phyloP scores from a whole-genome alignment of 2,329 filamentous ascomycete genomes.

The Talaromyces sp. region DNA sequence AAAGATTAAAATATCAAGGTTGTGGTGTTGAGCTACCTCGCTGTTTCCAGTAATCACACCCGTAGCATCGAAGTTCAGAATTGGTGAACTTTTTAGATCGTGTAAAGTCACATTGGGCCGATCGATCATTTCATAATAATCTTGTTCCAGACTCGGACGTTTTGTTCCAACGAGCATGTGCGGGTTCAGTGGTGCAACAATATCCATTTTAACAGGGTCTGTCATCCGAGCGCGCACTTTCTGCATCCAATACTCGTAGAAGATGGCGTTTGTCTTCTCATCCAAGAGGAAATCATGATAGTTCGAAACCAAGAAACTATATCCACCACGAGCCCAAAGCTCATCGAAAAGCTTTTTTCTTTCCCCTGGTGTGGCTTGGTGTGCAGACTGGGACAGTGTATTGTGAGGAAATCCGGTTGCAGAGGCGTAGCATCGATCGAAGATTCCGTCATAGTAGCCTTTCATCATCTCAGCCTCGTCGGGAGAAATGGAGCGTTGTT shows the following conservation, averaged over 20 bases:
- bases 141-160: conserved; percentile 22
- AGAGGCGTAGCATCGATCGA: conserved; percentile 53
- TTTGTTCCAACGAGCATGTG: conserved; percentile 33
- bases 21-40: conserved; percentile 26
- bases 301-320: conserved; percentile 54
- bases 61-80: conserved; percentile 39
- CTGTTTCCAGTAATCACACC: conserved; percentile 45
- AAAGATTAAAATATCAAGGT: conserved; percentile 41
- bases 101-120: conserved; percentile 41
- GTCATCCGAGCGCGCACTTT: conserved; percentile 44
- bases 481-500: conserved; percentile 48
- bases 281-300: conserved; percentile 48
- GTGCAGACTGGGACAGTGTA: conserved; percentile 41
- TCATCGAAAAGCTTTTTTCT: conserved; percentile 54
- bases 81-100: conserved; percentile 47
- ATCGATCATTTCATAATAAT: conserved; percentile 41
- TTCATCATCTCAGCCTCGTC: conserved; percentile 55
- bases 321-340: conserved; percentile 56
- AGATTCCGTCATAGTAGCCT: conserved; percentile 53
- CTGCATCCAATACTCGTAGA: conserved; percentile 59
- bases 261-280: conserved; percentile 52
- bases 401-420: conserved; percentile 56
- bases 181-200: conserved; percentile 24
- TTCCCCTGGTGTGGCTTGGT: conserved; percentile 55
- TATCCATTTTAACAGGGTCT: conserved; percentile 16